These are phyloP conservation scores for Saccharomycopsis selenospora DNA, from an alignment of 805 yeast genomes.

Conservation along the genomic window DNA sequence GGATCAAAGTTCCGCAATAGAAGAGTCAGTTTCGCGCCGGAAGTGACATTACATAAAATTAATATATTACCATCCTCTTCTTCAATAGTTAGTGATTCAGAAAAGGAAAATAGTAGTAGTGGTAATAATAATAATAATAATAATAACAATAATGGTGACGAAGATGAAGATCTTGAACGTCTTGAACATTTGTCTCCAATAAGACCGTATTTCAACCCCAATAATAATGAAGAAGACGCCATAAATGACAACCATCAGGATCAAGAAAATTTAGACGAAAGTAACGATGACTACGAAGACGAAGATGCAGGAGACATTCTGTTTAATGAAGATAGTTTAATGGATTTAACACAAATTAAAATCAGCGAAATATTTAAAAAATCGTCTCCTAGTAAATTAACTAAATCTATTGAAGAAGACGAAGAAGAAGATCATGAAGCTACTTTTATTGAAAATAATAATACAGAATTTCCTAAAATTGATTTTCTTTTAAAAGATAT, in stretches of 20 bases:
- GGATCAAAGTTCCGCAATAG: constrained; percentile 28
- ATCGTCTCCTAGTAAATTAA: constrained; percentile 2
- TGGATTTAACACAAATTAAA: constrained; percentile 21
- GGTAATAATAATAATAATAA: neutral
- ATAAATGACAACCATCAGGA: neutral
- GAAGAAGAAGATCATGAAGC: constrained; percentile 1
- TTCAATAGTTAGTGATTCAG: neutral
- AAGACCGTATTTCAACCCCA: neutral
- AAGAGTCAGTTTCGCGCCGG: constrained; percentile 67
- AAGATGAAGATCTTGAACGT: no score
- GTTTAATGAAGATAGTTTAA: constrained; percentile 6
- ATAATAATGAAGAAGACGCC: neutral
- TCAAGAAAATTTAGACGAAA: neutral
- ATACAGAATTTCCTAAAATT: neutral
- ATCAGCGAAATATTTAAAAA: constrained; percentile 14
- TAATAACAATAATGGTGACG: constrained; percentile 3
- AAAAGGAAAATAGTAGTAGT: neutral
- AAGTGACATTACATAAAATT: constrained; percentile 49
- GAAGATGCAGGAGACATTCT: constrained; percentile 16
- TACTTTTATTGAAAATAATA: neutral
- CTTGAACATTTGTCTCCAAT: no score
- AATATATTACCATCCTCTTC: constrained; percentile 26
- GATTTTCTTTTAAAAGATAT: constrained; percentile 4
- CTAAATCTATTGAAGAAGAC: neutral
- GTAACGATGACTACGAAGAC: constrained; percentile 21